Base-by-base conservation (phyloP, 495 filamentous ascomycete species). In the Corynascus novoguineensis region DNA sequence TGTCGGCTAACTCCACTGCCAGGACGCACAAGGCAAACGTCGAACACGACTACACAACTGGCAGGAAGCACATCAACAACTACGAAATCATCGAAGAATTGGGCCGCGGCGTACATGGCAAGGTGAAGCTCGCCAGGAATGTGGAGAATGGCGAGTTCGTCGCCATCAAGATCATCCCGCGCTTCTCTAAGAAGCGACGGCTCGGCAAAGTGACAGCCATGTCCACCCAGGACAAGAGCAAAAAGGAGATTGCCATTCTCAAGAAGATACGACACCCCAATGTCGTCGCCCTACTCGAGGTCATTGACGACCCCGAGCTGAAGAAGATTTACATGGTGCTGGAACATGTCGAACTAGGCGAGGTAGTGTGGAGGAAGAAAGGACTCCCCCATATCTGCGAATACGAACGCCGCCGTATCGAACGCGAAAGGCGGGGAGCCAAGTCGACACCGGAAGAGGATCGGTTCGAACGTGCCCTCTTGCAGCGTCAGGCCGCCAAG, bases 291-390 rank as follows among this genome's bases (percentile, higher is more conserved):
- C 76, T 99, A 48, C 80, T 97, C 25, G 93, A 99, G 70, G 91
- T 99, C 64, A 97, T 99, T 64, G 93, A 99, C 64, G 93, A 99
- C 68, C 90, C 92, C 1, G 87, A 89, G 61, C 80, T 86, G 55
- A 92, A 93, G 75, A 99, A 99, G 73, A 95, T 99, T 54, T 97
- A 99, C 73, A 89, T 99, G 70, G 89, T 97, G 21, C 75, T 99
- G 38, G 93, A 99, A 68, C 92, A 88, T 69, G 90, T 97, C 57
- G 88, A 96, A 65, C 81, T 89, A 22, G 92, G 93, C 46, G 95
- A 99, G 71, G 89, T 99, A 32, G 77, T 88, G 21, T 99, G 93
- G 93, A 83, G 92, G 37, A 90, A 86, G 66, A 86, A 88, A 65
- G 92, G 88, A 3, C 73, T 87, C 5, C 85, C 84, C 48, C 85